phyloP scores from a whole-genome alignment of 148 eudicot genomes.

The Cornus controversa region DNA sequence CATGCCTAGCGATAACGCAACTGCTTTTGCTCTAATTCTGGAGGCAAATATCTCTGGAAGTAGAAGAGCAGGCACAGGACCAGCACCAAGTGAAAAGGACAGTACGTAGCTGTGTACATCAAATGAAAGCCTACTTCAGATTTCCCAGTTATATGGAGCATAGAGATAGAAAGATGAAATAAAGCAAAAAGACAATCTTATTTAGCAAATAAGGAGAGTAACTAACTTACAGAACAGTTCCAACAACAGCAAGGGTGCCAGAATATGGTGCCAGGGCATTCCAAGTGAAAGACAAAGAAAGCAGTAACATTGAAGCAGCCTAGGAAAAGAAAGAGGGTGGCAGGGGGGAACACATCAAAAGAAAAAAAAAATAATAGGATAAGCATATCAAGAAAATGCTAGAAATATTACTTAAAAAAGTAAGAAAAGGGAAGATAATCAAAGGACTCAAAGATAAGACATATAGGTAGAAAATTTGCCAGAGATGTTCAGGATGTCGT shows the following conservation, averaged over 20 bases:
- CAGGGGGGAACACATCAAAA: background rate
- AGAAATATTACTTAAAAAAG: background rate
- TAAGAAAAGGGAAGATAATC: background rate
- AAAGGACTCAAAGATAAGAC: background rate
- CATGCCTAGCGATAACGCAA: constrained; percentile 90
- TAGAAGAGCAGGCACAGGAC: constrained; percentile 97
- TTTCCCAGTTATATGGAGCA: background rate
- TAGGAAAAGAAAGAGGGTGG: constrained; percentile 14
- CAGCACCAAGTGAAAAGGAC: constrained; percentile 95
- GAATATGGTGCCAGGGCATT: constrained; percentile 77
- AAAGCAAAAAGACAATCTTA: background rate
- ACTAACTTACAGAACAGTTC: constrained; percentile 87
- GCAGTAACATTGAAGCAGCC: constrained; percentile 96
- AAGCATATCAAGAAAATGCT: background rate
- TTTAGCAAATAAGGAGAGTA: background rate
- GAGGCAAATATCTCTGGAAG: constrained; percentile 97
- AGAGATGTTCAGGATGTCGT: background rate
- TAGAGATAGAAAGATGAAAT: background rate
- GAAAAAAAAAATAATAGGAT: background rate
- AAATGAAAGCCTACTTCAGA: constrained; percentile 9
- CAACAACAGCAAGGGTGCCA: constrained; percentile 90
- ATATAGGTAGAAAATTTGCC: background rate
- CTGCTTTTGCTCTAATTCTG: constrained; percentile 98
- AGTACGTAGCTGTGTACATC: constrained; percentile 65
- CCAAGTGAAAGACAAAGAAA: constrained; percentile 86